phyloP scores from a whole-genome alignment of 176 grass and related monocot genomes.

The Oryza nivara region DNA sequence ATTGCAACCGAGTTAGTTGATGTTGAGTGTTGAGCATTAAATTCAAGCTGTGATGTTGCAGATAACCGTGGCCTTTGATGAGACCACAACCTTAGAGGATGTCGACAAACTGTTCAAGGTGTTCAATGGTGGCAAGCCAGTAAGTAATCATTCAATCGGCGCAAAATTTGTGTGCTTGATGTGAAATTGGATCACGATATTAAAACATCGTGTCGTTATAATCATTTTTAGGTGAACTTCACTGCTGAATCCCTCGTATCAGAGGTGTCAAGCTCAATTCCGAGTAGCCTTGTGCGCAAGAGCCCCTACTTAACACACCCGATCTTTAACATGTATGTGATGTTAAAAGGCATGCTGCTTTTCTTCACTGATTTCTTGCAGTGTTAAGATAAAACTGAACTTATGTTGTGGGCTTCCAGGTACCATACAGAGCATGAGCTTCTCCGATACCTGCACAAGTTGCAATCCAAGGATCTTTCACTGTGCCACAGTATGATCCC shows the following conservation, averaged over 20 bases:
- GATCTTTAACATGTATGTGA: constrained; percentile 85
- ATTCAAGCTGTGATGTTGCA: constrained; percentile 43
- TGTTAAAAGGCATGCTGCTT: not conserved
- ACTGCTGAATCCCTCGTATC: constrained; percentile 86
- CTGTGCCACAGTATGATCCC: constrained; percentile 99
- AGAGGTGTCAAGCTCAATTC: constrained; percentile 74
- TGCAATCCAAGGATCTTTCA: constrained; percentile 92
- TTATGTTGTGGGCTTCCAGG: constrained; percentile 56
- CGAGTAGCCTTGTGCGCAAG: constrained; percentile 64
- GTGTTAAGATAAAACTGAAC: constrained; percentile 16
- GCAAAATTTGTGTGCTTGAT: constrained; percentile 27
- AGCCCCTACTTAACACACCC: constrained; percentile 87
- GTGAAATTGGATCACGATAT: constrained; percentile 3
- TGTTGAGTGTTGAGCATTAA: constrained; percentile 35
- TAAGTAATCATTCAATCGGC: constrained; percentile 52
- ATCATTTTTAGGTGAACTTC: constrained; percentile 72
- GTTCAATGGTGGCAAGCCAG: constrained; percentile 86
- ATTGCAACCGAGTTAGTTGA: not conserved
- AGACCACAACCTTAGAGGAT: constrained; percentile 89
- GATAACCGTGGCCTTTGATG: constrained; percentile 95
- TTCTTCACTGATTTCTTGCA: constrained; percentile 12
- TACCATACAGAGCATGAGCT: constrained; percentile 99
- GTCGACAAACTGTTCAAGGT: constrained; percentile 95
- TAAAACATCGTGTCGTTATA: constrained; percentile 29
- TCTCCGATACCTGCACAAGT: constrained; percentile 90